Evolutionary conservation across 2,329 filamentous ascomycete species (phyloP), one percentile per base, ranked within the genome.

Genomic region (Microdochium nivale): DNA sequence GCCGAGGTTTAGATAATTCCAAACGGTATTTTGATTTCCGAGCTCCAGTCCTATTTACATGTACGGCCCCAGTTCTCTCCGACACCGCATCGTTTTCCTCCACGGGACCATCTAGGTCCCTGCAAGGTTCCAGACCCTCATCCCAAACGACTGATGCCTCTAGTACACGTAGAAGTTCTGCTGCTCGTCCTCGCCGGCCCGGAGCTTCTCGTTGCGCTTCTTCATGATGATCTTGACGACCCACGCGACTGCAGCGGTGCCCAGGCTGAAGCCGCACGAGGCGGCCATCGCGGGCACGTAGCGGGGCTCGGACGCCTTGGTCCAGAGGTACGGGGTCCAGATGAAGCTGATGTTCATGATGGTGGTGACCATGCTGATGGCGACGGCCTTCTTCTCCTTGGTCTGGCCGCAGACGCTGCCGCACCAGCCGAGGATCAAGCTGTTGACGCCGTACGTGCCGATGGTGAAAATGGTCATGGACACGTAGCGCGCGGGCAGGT

Each of bases 311-410:
- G 65, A 63, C 9, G 53, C 60, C 25, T 62, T 60, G 11, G 64
- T 62, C 67, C 68, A 70, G 1, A 71, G 56, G 53, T 71, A 71
- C 4, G 68, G 65, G 4, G 68, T 68, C 60, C 66, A 71, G 24
- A 71, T 63, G 53, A 69, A 70, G 3, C 61, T 63, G 2, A 63
- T 61, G 51, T 69, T 70, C 25, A 65, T 64, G 21, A 69, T 40
- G n/a, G 50, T 55, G 33, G 56, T 60, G 25, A 51, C 54, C 21
- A 73, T 69, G 10, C 70, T 70, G 9, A 76, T 63, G 1, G 70
- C 64, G 1, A 68, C 67, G 0, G 73, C 72, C 54, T 72, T 75
- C 60, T 76, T 75, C 58, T 76, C 73, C 3, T 71, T 66, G 0
- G 71, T 73, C 54, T 75, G 73, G 0, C 70, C 71, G 19, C 72